Percentiles rank a stretch among this genome's conserved stretches.
Conservation (phyloP, 2,329 filamentous ascomycete species). For the Plenodomus lindquistii region DNA sequence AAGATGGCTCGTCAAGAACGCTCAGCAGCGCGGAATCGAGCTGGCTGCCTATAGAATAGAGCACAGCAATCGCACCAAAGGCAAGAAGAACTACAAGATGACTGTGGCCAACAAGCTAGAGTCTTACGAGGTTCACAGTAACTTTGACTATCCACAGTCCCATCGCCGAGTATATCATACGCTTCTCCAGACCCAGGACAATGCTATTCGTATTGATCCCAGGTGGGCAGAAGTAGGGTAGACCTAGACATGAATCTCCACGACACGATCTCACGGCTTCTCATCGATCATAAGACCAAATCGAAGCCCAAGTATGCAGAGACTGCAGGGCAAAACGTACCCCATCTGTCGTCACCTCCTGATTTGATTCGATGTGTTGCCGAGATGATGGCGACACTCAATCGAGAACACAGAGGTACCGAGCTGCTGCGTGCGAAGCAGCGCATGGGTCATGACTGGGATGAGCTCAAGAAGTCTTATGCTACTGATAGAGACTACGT, state of each 20-base stretch:
- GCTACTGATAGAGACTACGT: neutral
- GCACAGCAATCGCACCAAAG: conserved; percentile 9
- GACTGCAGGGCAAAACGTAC: conserved; percentile 8
- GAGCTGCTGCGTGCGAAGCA: conserved; percentile 9
- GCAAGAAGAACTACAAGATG: conserved; percentile 8
- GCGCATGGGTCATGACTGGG: conserved; percentile 1
- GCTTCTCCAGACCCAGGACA: too few relatives aligned
- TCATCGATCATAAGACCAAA: conserved; percentile 7
- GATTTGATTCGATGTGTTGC: too few relatives aligned
- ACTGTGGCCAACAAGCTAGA: too few relatives aligned
- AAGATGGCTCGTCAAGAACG: conserved; percentile 18
- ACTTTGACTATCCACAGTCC: conserved; percentile 26
- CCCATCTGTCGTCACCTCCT: conserved; percentile 12
- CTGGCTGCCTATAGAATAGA: too few relatives aligned
- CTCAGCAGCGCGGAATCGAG: too few relatives aligned
- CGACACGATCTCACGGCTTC: conserved; percentile 11
- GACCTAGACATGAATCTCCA: conserved; percentile 8
- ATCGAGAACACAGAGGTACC: conserved; percentile 7
- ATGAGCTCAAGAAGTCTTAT: conserved; percentile 7
- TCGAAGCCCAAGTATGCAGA: neutral
- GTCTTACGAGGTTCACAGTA: conserved; percentile 16
- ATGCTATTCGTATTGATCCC: too few relatives aligned
- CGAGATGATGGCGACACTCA: conserved; percentile 12
- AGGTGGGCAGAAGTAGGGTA: too few relatives aligned
- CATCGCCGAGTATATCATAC: conserved; percentile 21